A percentile compares a stretch with the other conserved stretches of the same genome.
Conservation (phyloP, 2,329 filamentous ascomycete genomes). For the Orbilia quercus region DNA sequence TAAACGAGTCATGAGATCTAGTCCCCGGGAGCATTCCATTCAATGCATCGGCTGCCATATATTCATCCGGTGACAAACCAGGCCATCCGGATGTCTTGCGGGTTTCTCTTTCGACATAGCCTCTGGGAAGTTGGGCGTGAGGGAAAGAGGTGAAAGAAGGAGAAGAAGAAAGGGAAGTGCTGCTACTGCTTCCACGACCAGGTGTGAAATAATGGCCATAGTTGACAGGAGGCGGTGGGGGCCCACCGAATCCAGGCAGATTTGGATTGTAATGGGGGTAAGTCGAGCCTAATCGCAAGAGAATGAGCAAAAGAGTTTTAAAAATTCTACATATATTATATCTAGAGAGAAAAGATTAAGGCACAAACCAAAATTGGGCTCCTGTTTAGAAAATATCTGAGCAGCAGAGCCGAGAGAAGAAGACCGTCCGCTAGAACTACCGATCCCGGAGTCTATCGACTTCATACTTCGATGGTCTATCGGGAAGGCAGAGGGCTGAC, state of each 20-base stretch:
- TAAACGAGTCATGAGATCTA: slow-evolving; percentile 42
- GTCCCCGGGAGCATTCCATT: slow-evolving; percentile 48
- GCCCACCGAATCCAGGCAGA: slow-evolving; percentile 38
- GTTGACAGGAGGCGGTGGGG: slow-evolving; percentile 47
- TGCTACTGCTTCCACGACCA: slow-evolving; percentile 48
- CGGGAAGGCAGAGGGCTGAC: slow-evolving; percentile 48
- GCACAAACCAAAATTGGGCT: slow-evolving; percentile 41
- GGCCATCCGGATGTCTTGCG: slow-evolving; percentile 44
- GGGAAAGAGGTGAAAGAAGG: slow-evolving; percentile 50
- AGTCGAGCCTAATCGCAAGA: slow-evolving; percentile 32
- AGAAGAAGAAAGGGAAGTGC: slow-evolving; percentile 48
- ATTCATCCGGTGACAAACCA: slow-evolving; percentile 48
- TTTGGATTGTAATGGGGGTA: slow-evolving; percentile 55
- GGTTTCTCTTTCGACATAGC: slow-evolving; percentile 48
- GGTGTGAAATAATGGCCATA: slow-evolving; percentile 48
- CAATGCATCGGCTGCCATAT: slow-evolving; percentile 49
- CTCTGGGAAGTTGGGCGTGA: slow-evolving; percentile 48
- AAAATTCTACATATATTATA: not conserved
- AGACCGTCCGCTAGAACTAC: slow-evolving; percentile 46
- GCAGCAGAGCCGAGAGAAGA: slow-evolving; percentile 42
- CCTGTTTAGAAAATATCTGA: slow-evolving; percentile 47
- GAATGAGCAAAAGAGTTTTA: slow-evolving; percentile 37
- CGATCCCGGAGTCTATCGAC: slow-evolving; percentile 47
- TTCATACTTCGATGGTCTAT: slow-evolving; percentile 52
- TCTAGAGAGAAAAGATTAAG: slow-evolving; percentile 1